Evolutionary conservation across 2,329 filamentous ascomycete species (phyloP), one percentile per base, ranked within the genome.

Genomic region (Coniella lustricola): DNA sequence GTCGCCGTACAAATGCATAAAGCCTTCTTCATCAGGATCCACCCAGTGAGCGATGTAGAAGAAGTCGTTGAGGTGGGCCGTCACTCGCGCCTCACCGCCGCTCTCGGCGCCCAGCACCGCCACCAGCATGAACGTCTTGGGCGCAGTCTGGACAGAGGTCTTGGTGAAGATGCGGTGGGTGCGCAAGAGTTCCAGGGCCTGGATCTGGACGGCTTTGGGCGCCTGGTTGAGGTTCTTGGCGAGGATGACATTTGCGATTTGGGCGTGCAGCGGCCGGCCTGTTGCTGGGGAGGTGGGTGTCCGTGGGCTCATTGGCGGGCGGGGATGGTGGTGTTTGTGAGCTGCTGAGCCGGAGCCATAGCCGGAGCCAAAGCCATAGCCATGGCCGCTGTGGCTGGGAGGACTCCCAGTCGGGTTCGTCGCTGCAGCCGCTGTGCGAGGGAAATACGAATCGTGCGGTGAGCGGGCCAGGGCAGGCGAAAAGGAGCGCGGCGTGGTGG

Each of bases 11-110:
- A 91, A 65, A 54, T 93, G 86, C 4, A 82, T 75, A 53, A 90
- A 85, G 0, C 85, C 87, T 61, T 91, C 81, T 1, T 77, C 72
- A 0, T 77, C 73, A 0, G 76, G 74, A 49, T 84, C 77, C 59
- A 97, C 90, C 69, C 83, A 87, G 64, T 97, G 90, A 0, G 87
- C 91, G 50, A 97, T 82, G 62, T 90, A 88, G 56, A 97, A 84
- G 55, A 87, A 81, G 51, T 97, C 89, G 58, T 90, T 94, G 64
- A 84, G 62, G 56, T 88, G 76, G 29, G 65, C 67, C 18, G 71
- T 75, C 43, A 84, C 70, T 43, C 68, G 70, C 3, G 73, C 69
- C 37, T 68, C 60, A 33, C 75, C 72, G 2, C 72, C 71, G 35
- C 67, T 65, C 32, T 62, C 62, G 1, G 72, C 73, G 17, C 66